Evolutionary conservation across 805 yeast genomes (phyloP).

Genomic region (Saturnispora serradocipensis): DNA sequence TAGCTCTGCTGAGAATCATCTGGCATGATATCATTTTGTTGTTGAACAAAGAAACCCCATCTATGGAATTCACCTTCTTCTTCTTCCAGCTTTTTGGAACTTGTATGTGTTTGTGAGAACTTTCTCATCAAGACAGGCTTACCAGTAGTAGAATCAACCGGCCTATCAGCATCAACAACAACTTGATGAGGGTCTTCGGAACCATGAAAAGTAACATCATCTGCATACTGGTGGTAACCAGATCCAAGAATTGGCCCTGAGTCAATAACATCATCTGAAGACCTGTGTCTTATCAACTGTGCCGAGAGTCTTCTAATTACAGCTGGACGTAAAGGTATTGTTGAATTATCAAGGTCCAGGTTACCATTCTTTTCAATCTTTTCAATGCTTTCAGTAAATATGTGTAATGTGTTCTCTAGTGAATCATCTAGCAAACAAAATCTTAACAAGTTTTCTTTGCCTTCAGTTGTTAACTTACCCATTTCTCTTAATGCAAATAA

Average conservation of each 20-base stretch:
- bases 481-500: constrained; percentile 37
- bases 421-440: constrained; percentile 48
- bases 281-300: constrained; percentile 36
- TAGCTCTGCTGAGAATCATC: constrained; percentile 13
- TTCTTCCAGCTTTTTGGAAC: constrained; percentile 70
- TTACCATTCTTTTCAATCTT: constrained; percentile 1
- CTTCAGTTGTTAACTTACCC: constrained; percentile 42
- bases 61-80: constrained; percentile 91
- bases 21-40: constrained; percentile 33
- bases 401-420: constrained; percentile 41
- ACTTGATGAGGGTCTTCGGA: constrained; percentile 52
- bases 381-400: constrained; percentile 27
- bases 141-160: constrained; percentile 64
- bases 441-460: constrained; percentile 44
- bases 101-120: constrained; percentile 52
- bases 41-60: constrained; percentile 75
- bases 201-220: constrained; percentile 4
- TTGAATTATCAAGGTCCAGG: neutral
- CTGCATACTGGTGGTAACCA: constrained; percentile 15
- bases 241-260: constrained; percentile 48
- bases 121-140: constrained; percentile 59
- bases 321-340: constrained; percentile 15
- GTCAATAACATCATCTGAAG: constrained; percentile 41
- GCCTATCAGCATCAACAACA: constrained; percentile 54
- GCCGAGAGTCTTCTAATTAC: constrained; percentile 22